Base-by-base conservation (phyloP, 2,329 filamentous ascomycete species). In the Talaromyces rugulosus region DNA sequence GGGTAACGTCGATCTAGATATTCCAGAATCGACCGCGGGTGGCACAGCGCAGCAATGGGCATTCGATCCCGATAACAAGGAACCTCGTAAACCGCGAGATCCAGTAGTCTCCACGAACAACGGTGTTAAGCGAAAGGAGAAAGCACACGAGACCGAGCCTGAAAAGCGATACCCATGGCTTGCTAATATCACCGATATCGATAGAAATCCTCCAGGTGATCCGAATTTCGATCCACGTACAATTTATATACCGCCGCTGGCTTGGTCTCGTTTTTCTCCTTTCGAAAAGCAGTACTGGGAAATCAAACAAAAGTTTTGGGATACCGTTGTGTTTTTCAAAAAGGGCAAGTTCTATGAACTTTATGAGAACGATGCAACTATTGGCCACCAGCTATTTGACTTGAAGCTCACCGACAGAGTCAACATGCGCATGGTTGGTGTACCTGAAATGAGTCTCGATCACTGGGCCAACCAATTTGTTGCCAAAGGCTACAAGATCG, bases 281-380 rank as follows among this genome's bases (percentile, higher is more conserved):
- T 99, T 99, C 66, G 95, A 99, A 77, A 96, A 92, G 75, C 95
- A 99, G 73, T 99, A 99, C 75, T 99, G 95, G 95, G 92, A 96
- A 71, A 98, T 99, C 76, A 99, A 99, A 79, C 90, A 93, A 75
- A 97, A 97, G 69, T 91, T 96, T 67, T 98, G 91, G 90, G 92
- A 97, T 67, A 97, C 93, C 0, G 89, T 99, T 53, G 94, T 99
- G 16, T 99, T 99, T 78, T 99, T 99, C 87, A 99, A 98, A 78
- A 99, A 99, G 81, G 95, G 95, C 71, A 99, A 99, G 71, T 99
- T 99, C 77, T 99, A 97, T 72, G 95, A 99, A 74, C 83, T 99
- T 0, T 99, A 98, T 71, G 95, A 99, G 74, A 96, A 97, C 64
- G 95, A 99, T 76, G 95, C 95, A 5, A 96, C 94, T 0, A 89